Evolutionary conservation across 805 yeast species (phyloP).

Genomic region (Yamadazyma sp.): DNA sequence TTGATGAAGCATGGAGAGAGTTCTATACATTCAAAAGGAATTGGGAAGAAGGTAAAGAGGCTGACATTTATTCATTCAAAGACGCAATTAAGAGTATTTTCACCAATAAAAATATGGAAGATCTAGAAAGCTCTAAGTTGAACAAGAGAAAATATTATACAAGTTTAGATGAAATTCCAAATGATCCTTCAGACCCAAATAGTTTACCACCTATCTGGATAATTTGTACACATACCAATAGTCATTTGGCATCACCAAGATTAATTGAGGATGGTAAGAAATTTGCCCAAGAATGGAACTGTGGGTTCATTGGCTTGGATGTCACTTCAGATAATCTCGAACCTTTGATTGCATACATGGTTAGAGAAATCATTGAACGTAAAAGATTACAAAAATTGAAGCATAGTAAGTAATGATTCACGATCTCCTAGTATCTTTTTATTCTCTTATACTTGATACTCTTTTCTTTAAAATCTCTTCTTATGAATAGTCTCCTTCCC

Average conservation of each 20-base stretch:
- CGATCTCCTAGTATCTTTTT: too few relatives aligned
- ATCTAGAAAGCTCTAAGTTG: conserved; percentile 18
- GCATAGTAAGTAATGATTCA: too few relatives aligned
- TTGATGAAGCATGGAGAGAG: conserved; percentile 74
- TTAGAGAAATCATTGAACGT: conserved; percentile 58
- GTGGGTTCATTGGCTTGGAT: conserved; percentile 65
- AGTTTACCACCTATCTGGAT: conserved; percentile 64
- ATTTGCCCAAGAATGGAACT: conserved; percentile 59
- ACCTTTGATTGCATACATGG: conserved; percentile 51
- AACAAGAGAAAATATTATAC: conserved; percentile 20
- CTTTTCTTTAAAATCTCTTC: too few relatives aligned
- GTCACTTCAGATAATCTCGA: conserved; percentile 50
- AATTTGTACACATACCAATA: conserved; percentile 60
- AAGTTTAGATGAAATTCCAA: conserved; percentile 21
- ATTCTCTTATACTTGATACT: too few relatives aligned
- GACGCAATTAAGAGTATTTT: conserved; percentile 57
- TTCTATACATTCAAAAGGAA: conserved; percentile 50
- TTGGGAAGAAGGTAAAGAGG: conserved; percentile 66
- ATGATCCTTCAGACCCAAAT: conserved; percentile 33
- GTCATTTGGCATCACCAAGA: conserved; percentile 57
- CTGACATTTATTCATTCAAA: conserved; percentile 61
- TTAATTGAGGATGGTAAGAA: conserved; percentile 56
- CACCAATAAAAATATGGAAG: conserved; percentile 37
- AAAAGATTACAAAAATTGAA: conserved; percentile 9
- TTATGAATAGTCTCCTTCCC: too few relatives aligned